phyloP scores from a whole-genome alignment of 768 basidiomycete species.

The Boletus pseudo-olivaceus region DNA sequence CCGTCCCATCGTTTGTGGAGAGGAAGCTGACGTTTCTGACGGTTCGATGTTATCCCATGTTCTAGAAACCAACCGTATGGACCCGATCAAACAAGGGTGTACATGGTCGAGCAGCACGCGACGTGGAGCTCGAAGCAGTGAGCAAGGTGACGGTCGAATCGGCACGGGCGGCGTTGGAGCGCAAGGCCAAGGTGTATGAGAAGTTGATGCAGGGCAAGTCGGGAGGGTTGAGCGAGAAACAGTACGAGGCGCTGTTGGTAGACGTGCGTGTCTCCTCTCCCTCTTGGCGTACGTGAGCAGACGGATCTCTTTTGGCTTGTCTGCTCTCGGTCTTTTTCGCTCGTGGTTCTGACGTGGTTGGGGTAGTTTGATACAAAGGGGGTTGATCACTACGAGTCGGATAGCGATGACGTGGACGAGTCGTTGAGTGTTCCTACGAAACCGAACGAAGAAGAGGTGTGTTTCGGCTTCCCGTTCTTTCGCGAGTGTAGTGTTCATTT shows the following conservation, averaged over 20 bases:
- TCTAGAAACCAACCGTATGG: conserved; percentile 78
- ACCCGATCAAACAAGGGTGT: conserved; percentile 74
- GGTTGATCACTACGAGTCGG: conserved; percentile 53
- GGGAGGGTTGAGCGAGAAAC: conserved; percentile 71
- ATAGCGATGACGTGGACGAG: conserved; percentile 78
- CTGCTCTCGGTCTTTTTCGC: background rate
- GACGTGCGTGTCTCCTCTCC: conserved; percentile 52
- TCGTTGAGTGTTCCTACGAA: conserved; percentile 57
- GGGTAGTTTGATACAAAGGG: conserved; percentile 64
- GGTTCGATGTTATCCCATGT: no score
- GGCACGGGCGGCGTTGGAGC: conserved; percentile 65
- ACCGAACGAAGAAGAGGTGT: conserved; percentile 39
- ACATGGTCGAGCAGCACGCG: conserved; percentile 55
- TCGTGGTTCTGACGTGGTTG: background rate
- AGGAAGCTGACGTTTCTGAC: background rate
- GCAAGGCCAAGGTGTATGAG: conserved; percentile 79
- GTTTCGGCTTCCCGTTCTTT: conserved; percentile 1
- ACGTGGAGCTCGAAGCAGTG: conserved; percentile 67
- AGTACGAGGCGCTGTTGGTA: conserved; percentile 69
- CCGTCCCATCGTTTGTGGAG: background rate
- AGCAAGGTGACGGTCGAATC: conserved; percentile 70
- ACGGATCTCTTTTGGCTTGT: background rate
- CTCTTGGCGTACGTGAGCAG: background rate
- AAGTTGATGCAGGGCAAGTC: conserved; percentile 74
- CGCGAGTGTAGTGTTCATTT: background rate